Base-by-base conservation (phyloP, 2,329 filamentous ascomycete genomes). In the Tolypocladium guangdongense region DNA sequence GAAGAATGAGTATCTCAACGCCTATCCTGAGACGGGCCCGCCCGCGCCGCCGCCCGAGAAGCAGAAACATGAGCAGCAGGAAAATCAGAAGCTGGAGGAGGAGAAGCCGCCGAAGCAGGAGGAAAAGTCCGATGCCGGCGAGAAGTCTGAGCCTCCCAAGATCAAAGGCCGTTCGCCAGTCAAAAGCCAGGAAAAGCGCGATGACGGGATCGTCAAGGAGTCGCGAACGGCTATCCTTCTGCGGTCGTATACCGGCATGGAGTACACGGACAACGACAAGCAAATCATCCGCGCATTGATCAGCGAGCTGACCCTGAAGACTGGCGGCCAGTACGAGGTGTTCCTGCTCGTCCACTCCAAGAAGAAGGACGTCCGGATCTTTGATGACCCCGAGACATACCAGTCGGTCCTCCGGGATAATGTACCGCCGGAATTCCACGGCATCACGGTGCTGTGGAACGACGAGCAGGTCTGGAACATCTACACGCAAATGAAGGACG, bases 331-430 rank as follows among this genome's bases (percentile, higher is more conserved):
- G 68, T 95, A 90, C 63, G 82, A 90, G 60, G 83, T 93, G 1
- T 88, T 88, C 63, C 73, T 95, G 33, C 77, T 95, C 30, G 80
- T 95, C 16, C 88, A 95, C 57, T 84, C 90, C 68, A 89, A 87
- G 66, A 81, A 86, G 53, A 70, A 75, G 49, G 70, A 72, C 4
- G 69, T 75, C 16, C 72, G 77, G 24, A 82, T 87, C 47, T 85
- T 80, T 68, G 75, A 78, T n/a, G 75, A 81, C 59, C 68, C 77
- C 12, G 71, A 74, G 32, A 74, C 78, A 2, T 87, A 90, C 62
- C 72, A 82, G 36, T 70, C 75, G 24, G 75, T 84, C 3, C 72
- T 90, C 6, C 68, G 77, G 20, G 75, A 81, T 49, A 79, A 80
- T 54, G 80, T 91, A 1, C 87, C 88, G 0, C 65, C 73, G 24